A percentile compares a stretch with the other conserved stretches of the same genome.
phyloP scores from a whole-genome alignment of 2,329 filamentous ascomycete species.

The Pseudogymnoascus sp. region DNA sequence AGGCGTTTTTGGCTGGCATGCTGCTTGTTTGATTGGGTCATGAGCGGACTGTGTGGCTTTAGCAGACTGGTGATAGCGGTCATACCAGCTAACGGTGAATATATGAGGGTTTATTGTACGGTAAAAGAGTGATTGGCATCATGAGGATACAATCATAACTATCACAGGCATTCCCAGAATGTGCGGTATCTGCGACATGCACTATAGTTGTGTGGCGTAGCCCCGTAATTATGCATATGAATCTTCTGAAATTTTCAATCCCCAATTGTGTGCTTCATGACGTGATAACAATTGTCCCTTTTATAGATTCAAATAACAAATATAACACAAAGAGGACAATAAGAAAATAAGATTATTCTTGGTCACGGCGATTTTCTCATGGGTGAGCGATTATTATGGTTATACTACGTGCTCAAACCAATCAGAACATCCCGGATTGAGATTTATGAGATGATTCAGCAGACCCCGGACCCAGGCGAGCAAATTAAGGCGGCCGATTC shows the following conservation, averaged over 20 bases:
- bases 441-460: background rate
- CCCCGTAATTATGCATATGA: background rate
- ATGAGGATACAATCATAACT: background rate
- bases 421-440: background rate
- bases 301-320: background rate
- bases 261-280: background rate
- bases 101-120: background rate
- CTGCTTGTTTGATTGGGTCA: constrained; percentile 4
- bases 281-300: background rate
- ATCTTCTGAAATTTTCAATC: background rate
- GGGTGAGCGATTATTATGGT: background rate
- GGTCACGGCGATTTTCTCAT: background rate
- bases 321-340: background rate
- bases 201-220: background rate
- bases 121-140: background rate
- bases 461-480: background rate
- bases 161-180: background rate
- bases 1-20: constrained; percentile 5
- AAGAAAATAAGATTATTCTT: background rate
- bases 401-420: background rate
- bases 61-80: constrained; percentile 1
- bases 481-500: constrained; percentile 5
- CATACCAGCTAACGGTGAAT: background rate
- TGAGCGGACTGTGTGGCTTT: constrained; percentile 4
- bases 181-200: background rate